Base-by-base conservation (phyloP, 495 filamentous ascomycete species). In the Aspergillus panamensis region DNA sequence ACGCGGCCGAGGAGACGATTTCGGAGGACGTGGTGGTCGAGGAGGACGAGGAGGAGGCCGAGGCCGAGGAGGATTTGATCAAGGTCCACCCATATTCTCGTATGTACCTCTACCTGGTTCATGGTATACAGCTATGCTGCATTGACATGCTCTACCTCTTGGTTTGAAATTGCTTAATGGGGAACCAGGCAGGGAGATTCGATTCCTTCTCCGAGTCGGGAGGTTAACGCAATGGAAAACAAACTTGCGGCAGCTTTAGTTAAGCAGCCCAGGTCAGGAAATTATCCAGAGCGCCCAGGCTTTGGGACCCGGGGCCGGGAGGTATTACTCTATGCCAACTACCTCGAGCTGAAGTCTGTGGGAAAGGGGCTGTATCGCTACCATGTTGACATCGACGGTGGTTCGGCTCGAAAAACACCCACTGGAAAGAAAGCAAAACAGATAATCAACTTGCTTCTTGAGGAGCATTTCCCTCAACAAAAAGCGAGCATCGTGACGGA, bases 281-380 rank as follows among this genome's bases (percentile, higher is more conserved):
- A 47, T 12, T 55, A 60, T 43, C 64, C 66, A 10, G 56, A 69
- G 25, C 80, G 86, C 8, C 87, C 87, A n/a, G 79, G 74, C 3
- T 87, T 80, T 63, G 85, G 85, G 40, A 83, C 73, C 1, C 58
- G 58, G 13, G 87, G 87, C 16, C 66, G 32, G 7, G 49, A 66
- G 16, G 72, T 85, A 4, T 66, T 69, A 7, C 73, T 90, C 0
- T 87, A 81, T 76, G 77, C 87, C 35, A 90, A 90, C 66, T 87
- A 86, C 56, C 82, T 88, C 60, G 70, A 78, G 3, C 53, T 90
- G 20, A 71, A 73, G 20, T 64, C 69, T 0, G 59, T 62, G 29
- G 77, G 57, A 60, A 74, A 61, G 43, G 61, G 53, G 17, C 65
- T 61, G 42, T 83, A 66, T 53, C 73, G 74, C 43, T 73, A 78